Evolutionary conservation across 129 eudicot genomes (phyloP), one percentile per base, ranked within the genome.

Genomic region (Ambrosia trifida): DNA sequence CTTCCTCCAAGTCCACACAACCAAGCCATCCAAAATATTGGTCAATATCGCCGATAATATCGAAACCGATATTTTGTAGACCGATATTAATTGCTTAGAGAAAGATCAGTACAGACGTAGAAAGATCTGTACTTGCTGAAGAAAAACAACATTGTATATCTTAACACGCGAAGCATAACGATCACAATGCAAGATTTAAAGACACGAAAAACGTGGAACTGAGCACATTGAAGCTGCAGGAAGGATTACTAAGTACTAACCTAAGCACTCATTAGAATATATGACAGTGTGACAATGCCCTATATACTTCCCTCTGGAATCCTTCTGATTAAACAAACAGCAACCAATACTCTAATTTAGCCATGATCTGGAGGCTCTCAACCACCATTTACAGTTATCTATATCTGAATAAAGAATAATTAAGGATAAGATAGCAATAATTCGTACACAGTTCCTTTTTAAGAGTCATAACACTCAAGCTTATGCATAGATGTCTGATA

Each of bases 371-470:
- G 51, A 5, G 38, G 50, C 62, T 57, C 51, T 67, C 69, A 64
- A 64, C 69, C 69, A 62, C 77, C 69, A 60, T 45, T 31, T 30
- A 35, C 51, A 65, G n/a, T 24, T 4, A 65, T 57, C 62, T 43
- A 28, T 5, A 44, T 56, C 14, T 66, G 28, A 66, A 54, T 7
- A 47, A 16, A 51, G 38, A 33, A 7, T 49, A 62, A 20, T 62
- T 49, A 20, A 73, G 28, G 56, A 44, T 64, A 64, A 74, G 67
- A 64, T 24, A 50, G 44, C 78, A 24, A 64, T 31, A 74, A 74
- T 38, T 28, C 24, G 32, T 9, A n/a, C n/a, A n/a, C n/a, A n/a
- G n/a, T n/a, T n/a, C n/a, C n/a, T n/a, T n/a, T n/a, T n/a, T n/a
- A n/a, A n/a, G n/a, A n/a, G 3, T 14, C 20, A 54, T 54, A 8